phyloP scores from a whole-genome alignment of 345 rosid species.

The Brassica napus region DNA sequence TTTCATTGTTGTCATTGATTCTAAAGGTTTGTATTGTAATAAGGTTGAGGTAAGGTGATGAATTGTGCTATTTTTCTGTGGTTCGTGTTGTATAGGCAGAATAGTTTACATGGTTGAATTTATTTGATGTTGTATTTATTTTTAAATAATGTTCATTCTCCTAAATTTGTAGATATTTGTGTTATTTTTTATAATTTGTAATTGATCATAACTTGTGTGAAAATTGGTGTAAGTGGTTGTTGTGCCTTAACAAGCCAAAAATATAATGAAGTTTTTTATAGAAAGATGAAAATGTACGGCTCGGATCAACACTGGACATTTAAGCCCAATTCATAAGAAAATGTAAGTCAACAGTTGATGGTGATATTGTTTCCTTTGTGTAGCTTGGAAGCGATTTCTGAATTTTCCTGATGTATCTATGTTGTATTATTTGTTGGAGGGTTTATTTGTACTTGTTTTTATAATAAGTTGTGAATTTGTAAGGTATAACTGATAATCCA shows the following conservation, averaged over 20 bases:
- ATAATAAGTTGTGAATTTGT: background rate
- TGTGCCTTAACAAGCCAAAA: background rate
- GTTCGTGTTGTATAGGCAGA: background rate
- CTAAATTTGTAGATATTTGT: background rate
- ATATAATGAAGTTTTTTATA: background rate
- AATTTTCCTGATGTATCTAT: background rate
- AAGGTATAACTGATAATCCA: background rate
- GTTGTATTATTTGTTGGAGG: background rate
- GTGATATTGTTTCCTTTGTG: background rate
- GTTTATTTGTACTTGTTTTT: background rate
- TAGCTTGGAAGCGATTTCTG: background rate
- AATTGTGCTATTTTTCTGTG: no score
- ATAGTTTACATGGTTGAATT: background rate
- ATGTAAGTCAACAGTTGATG: background rate
- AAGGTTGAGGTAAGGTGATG: no score
- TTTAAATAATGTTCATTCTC: no score
- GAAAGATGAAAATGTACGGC: background rate
- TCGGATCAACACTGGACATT: background rate
- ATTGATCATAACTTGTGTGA: background rate
- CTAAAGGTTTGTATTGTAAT: no score
- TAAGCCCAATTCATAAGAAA: background rate
- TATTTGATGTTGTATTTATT: background rate
- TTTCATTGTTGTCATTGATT: no score
- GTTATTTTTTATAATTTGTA: background rate
- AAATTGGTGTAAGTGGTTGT: background rate